Base-by-base conservation (phyloP, 495 filamentous ascomycete species). In the Stereocaulon alpinum region DNA sequence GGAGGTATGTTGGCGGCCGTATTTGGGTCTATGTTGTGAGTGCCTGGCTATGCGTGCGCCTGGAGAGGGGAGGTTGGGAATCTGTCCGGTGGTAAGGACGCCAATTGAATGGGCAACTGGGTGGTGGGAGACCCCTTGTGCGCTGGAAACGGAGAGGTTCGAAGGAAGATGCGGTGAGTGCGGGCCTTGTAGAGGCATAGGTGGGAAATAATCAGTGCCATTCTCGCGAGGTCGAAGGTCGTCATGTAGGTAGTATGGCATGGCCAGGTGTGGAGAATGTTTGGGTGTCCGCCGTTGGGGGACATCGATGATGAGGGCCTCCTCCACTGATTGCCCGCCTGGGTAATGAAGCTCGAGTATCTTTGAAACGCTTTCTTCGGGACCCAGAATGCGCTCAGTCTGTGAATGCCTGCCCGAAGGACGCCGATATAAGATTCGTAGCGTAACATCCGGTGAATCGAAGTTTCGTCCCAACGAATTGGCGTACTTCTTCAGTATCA, bases 291-390 rank as follows among this genome's bases (percentile, higher is more conserved):
- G 82, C 47, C 87, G 83, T 43, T 77, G 73, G 4, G 91, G 91
- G 15, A 94, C 84, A 64, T 96, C 90, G 65, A 98, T 95, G 56
- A 97, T 66, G 56, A 98, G 74, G 6, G 93, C 94, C 69, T 98
- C 94, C 40, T 95, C 87, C 17, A 96, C 84, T 17, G 76, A 81
- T 73, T 97, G 93, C 0, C 92, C 92, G 12, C 86, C 89, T 6
- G 93, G 88, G 67, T 82, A 98, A 68, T 93, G 91, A 2, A 81
- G 77, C 67, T 97, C 94, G 24, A 98, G 70, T 2, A 87, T 85
- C 51, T 82, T 76, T 30, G 79, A 73, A 66, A 97, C 83, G n/a
- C 81, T 76, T 70, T 98, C 93, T 63, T 98, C 92, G 4, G 93
- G 93, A 24, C 84, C 86, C 60, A 98, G 73, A 6, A 79, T 70